Conservation (phyloP, 2,329 filamentous ascomycete genomes). For the Hypoxylon sp. region DNA sequence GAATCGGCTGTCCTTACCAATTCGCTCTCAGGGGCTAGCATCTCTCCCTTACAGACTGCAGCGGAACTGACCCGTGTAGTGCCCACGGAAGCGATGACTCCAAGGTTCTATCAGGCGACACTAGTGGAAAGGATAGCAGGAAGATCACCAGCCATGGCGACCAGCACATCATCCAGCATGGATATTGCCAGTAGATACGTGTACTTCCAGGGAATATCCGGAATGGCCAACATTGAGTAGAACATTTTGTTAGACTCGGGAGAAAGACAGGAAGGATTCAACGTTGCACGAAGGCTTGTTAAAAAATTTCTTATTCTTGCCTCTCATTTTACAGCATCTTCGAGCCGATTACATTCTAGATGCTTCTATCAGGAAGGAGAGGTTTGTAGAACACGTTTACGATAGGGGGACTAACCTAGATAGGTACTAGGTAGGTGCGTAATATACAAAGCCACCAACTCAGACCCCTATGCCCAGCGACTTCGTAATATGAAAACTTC, state of each 20-base stretch:
- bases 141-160: conserved; percentile 43
- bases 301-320: background rate
- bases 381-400: background rate
- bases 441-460: too few species aligned
- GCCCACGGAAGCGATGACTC: conserved; percentile 18
- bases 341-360: background rate
- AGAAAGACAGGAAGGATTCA: background rate
- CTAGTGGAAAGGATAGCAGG: conserved; percentile 18
- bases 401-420: too few species aligned
- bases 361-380: background rate
- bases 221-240: too few species aligned
- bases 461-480: too few species aligned
- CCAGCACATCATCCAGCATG: conserved; percentile 53
- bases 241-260: too few species aligned
- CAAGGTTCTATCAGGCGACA: conserved; percentile 19
- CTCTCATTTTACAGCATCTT: background rate
- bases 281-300: background rate
- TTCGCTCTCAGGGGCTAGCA: conserved; percentile 26
- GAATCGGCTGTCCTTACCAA: conserved; percentile 28
- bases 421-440: too few species aligned
- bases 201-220: background rate
- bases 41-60: conserved; percentile 34
- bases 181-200: conserved; percentile 16
- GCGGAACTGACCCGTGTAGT: conserved; percentile 27
- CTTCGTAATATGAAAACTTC: too few species aligned